These are phyloP conservation scores for Xylona heveae DNA, from an alignment of 495 filamentous ascomycete genomes.

Conservation along the genomic window DNA sequence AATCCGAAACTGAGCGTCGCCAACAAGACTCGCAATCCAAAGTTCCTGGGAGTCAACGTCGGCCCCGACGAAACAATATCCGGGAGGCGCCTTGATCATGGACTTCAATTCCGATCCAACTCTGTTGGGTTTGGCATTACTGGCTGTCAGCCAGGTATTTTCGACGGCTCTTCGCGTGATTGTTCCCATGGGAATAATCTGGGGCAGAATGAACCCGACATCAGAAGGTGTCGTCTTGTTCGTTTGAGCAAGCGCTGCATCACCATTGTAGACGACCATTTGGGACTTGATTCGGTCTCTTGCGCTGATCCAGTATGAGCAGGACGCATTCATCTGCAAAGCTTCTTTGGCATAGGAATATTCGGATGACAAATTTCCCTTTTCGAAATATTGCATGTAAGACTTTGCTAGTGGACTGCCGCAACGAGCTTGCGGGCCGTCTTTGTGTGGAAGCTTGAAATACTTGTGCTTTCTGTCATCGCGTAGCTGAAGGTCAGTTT, in stretches of 20 bases:
- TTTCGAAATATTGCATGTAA: slow-evolving; percentile 81
- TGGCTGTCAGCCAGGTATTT: slow-evolving; percentile 95
- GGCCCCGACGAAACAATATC: slow-evolving; percentile 85
- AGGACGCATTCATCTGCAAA: slow-evolving; percentile 92
- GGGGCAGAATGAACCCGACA: slow-evolving; percentile 86
- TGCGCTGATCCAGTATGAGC: slow-evolving; percentile 96
- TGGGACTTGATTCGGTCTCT: slow-evolving; percentile 80
- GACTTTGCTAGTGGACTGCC: slow-evolving; percentile 72
- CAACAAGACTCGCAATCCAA: slow-evolving; percentile 92
- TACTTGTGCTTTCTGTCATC: slow-evolving; percentile 48
- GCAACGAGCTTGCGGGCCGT: slow-evolving; percentile 71
- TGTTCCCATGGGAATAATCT: slow-evolving; percentile 96
- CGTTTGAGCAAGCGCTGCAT: slow-evolving; percentile 7
- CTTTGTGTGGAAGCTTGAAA: slow-evolving; percentile 91
- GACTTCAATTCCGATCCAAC: slow-evolving; percentile 95
- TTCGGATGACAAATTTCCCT: slow-evolving; percentile 65
- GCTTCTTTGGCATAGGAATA: slow-evolving; percentile 82
- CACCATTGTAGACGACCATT: slow-evolving; percentile 64
- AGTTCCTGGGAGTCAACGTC: slow-evolving; percentile 98
- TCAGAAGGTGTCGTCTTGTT: slow-evolving; percentile 10
- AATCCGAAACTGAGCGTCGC: slow-evolving; percentile 79
- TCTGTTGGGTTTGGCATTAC: slow-evolving; percentile 86
- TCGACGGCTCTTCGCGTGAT: slow-evolving; percentile 93
- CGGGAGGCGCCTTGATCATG: slow-evolving; percentile 81
- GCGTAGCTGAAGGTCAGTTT: slow-evolving; percentile 36